Evolutionary conservation across 257 asterid genomes (phyloP).

Genomic region (Galeopsis tetrahit): DNA sequence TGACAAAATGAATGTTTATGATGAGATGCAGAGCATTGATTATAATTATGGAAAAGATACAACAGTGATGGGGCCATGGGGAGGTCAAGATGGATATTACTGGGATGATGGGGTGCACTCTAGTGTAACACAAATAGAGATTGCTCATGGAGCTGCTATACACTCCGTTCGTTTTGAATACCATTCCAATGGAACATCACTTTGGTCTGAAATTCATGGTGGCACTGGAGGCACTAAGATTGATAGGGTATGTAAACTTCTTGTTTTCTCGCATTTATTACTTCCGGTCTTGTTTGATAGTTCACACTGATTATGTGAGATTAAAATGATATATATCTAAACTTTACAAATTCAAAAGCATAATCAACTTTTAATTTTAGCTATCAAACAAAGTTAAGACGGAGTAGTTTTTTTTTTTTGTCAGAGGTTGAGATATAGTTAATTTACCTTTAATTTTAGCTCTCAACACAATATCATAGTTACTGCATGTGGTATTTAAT

Average conservation of each 20-base stretch:
- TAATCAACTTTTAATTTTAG: too few species aligned
- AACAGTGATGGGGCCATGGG: constrained; percentile 58
- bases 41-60: constrained; percentile 43
- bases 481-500: too few species aligned
- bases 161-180: constrained; percentile 73
- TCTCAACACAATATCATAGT: too few species aligned
- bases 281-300: too few species aligned
- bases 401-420: too few species aligned
- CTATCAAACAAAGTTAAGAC: too few species aligned
- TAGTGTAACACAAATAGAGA: constrained; percentile 59
- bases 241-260: constrained; percentile 45
- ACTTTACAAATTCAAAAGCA: too few species aligned
- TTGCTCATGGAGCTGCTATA: constrained; percentile 64
- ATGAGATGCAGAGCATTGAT: constrained; percentile 41
- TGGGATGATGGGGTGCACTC: constrained; percentile 85
- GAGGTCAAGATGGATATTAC: constrained; percentile 67
- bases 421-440: too few species aligned
- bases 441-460: too few species aligned
- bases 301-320: too few species aligned
- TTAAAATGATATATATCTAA: too few species aligned
- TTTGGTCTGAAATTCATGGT: constrained; percentile 77
- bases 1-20: neutral
- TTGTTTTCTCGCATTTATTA: neutral
- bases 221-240: constrained; percentile 64
- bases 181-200: constrained; percentile 62